Percentiles rank a stretch among this genome's conserved stretches.
Evolutionary conservation across 331 rosid genomes (phyloP).

Genomic region (Saraca asoca): DNA sequence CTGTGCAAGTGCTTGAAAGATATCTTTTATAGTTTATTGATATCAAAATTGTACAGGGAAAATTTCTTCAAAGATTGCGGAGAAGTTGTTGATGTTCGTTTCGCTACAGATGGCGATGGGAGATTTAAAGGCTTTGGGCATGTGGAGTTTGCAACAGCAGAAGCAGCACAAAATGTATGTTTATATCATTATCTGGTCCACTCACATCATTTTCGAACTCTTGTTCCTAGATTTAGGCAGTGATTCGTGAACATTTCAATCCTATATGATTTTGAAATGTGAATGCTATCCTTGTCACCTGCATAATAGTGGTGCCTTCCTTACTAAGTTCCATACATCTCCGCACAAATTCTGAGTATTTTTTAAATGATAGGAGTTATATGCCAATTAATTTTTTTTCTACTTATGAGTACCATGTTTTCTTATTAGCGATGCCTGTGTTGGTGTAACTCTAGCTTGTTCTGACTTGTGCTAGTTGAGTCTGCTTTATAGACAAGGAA

Average conservation of each 20-base stretch:
- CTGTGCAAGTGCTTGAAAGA: not conserved
- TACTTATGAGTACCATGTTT: not conserved
- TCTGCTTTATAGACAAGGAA: not conserved
- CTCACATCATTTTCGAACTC: slow-evolving; percentile 1
- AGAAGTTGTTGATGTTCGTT: slow-evolving; percentile 70
- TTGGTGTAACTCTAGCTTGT: not conserved
- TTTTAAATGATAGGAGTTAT: slow-evolving; percentile 3
- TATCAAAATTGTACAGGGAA: slow-evolving; percentile 46
- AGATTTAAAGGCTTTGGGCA: slow-evolving; percentile 79
- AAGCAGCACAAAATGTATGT: slow-evolving; percentile 61
- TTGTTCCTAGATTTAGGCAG: no score
- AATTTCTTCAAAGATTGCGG: slow-evolving; percentile 70
- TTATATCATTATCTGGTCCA: not conserved
- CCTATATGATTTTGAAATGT: no score
- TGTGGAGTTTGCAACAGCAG: slow-evolving; percentile 72
- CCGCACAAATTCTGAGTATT: not conserved
- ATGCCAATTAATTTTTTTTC: not conserved
- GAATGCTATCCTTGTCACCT: no score
- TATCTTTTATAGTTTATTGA: not conserved
- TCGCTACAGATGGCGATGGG: slow-evolving; percentile 50
- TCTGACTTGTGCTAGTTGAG: not conserved
- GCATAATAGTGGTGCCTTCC: no score
- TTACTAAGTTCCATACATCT: no score
- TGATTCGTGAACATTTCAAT: no score
- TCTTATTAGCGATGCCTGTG: not conserved